Evolutionary conservation across 2,329 filamentous ascomycete species (phyloP).

Genomic region (Akanthomyces lecanii): DNA sequence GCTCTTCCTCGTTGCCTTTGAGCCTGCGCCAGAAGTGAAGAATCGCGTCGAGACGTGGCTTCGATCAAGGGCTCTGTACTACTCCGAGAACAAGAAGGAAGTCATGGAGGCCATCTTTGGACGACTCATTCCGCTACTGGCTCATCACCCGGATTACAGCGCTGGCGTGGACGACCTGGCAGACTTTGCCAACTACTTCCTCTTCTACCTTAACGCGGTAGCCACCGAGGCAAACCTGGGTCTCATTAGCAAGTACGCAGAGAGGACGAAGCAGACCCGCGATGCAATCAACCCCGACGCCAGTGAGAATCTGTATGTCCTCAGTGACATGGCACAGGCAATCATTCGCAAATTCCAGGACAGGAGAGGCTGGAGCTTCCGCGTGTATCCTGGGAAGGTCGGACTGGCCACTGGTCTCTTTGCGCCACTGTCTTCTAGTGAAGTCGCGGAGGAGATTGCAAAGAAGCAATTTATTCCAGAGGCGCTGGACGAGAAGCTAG

Average conservation of each 20-base stretch:
- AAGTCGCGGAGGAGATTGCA: slow-evolving; percentile 77
- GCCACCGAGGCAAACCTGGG: slow-evolving; percentile 84
- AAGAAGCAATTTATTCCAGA: slow-evolving; percentile 81
- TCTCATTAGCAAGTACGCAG: slow-evolving; percentile 85
- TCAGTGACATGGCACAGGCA: slow-evolving; percentile 82
- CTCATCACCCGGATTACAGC: slow-evolving; percentile 89
- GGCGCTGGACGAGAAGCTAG: slow-evolving; percentile 69
- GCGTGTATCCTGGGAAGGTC: slow-evolving; percentile 76
- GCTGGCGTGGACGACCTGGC: slow-evolving; percentile 61
- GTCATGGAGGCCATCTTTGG: slow-evolving; percentile 78
- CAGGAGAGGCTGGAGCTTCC: slow-evolving; percentile 77
- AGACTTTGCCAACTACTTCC: slow-evolving; percentile 81
- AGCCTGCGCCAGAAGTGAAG: slow-evolving; percentile 71
- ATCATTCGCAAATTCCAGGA: slow-evolving; percentile 84
- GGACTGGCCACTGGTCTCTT: slow-evolving; percentile 78
- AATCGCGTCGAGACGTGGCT: slow-evolving; percentile 83
- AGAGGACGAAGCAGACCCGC: slow-evolving; percentile 83
- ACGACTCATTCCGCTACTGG: slow-evolving; percentile 79
- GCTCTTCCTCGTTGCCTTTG: slow-evolving; percentile 86
- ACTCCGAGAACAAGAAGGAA: slow-evolving; percentile 53
- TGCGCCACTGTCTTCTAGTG: slow-evolving; percentile 67
- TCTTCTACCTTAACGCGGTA: slow-evolving; percentile 81
- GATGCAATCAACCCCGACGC: slow-evolving; percentile 68
- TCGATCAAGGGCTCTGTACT: slow-evolving; percentile 69
- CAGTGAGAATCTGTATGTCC: slow-evolving; percentile 74